phyloP scores from a whole-genome alignment of 2,329 filamentous ascomycete species.

The Botrytis aclada region DNA sequence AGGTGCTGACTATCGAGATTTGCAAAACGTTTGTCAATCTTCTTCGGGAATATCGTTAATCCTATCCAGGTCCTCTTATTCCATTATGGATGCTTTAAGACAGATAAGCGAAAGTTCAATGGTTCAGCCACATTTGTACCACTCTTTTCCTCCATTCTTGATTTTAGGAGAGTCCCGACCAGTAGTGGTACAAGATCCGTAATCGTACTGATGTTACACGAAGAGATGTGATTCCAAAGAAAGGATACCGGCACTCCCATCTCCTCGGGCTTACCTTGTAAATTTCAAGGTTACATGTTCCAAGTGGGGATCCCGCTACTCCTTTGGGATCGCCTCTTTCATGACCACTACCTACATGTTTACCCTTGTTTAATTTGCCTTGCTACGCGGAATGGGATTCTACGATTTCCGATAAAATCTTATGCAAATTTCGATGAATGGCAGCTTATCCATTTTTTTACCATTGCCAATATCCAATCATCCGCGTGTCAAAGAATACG shows the following conservation, averaged over 20 bases:
- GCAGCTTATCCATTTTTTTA: not conserved
- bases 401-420: not conserved
- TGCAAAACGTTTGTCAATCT: not conserved
- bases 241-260: not conserved
- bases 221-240: not conserved
- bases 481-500: not conserved
- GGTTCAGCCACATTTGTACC: not conserved
- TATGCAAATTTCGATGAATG: not conserved
- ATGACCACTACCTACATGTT: not conserved
- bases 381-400: not conserved
- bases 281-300: not conserved
- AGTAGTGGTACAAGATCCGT: not conserved
- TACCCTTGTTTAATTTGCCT: not conserved
- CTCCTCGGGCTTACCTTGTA: not conserved
- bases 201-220: not conserved
- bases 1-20: not conserved
- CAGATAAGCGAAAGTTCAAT: not conserved
- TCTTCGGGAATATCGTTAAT: not conserved
- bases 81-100: not conserved
- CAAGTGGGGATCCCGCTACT: conserved; percentile 8
- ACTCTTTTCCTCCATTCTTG: not conserved
- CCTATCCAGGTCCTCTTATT: not conserved
- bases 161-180: not conserved
- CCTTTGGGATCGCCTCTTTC: not conserved
- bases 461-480: not conserved